Percentiles rank a stretch among this genome's conserved stretches.
phyloP scores from a whole-genome alignment of 2,329 filamentous ascomycete species.

The Bipolaris zeicola region DNA sequence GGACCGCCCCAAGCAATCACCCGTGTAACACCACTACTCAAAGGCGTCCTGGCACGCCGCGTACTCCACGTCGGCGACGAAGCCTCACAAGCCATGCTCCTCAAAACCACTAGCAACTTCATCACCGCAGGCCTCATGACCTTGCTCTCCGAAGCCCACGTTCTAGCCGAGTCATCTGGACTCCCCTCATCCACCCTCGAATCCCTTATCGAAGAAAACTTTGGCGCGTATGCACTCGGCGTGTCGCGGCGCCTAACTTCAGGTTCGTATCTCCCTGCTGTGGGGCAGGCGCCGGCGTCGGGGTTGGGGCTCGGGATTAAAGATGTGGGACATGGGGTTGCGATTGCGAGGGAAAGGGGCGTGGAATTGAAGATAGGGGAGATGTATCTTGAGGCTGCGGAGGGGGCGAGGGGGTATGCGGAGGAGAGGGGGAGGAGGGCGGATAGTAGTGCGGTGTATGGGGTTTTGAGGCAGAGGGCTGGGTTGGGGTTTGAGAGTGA shows the following conservation, averaged over 20 bases:
- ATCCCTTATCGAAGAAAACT: constrained; percentile 47
- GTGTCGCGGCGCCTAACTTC: constrained; percentile 36
- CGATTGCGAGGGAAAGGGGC: constrained; percentile 50
- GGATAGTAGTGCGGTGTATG: constrained; percentile 60
- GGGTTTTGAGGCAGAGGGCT: constrained; percentile 52
- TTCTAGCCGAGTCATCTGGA: constrained; percentile 55
- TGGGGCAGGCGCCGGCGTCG: constrained; percentile 52
- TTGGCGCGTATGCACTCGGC: constrained; percentile 33
- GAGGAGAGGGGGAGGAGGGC: constrained; percentile 45
- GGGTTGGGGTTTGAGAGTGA: constrained; percentile 55
- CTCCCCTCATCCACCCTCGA: constrained; percentile 52
- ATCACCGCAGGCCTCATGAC: constrained; percentile 58
- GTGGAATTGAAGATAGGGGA: constrained; percentile 52
- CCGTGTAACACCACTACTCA: constrained; percentile 48
- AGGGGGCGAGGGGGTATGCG: constrained; percentile 51
- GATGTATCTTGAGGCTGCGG: constrained; percentile 52
- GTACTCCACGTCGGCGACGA: constrained; percentile 54
- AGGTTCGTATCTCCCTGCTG: constrained; percentile 33
- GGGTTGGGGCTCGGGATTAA: constrained; percentile 59
- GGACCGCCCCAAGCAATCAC: constrained; percentile 48
- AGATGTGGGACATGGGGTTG: constrained; percentile 58
- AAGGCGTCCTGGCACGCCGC: constrained; percentile 49
- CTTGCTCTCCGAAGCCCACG: constrained; percentile 57
- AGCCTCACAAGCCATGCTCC: constrained; percentile 52
- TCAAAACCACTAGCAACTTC: constrained; percentile 59